Evolutionary conservation across 352 stramenopile genomes (phyloP), one percentile per base, ranked within the genome.

Genomic region (Pythium guiyangense): DNA sequence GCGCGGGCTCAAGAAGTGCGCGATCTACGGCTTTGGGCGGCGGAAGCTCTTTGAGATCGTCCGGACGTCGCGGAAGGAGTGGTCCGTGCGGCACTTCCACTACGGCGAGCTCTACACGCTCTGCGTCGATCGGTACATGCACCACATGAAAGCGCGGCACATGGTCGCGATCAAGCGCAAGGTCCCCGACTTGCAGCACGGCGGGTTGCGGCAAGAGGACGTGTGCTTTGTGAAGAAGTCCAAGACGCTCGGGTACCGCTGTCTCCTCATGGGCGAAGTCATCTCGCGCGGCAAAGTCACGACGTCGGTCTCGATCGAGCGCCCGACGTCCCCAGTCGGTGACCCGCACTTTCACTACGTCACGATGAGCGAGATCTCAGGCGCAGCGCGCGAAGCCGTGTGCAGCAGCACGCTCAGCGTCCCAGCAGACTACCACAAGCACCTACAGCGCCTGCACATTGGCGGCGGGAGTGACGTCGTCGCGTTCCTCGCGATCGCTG

Each of bases 201-300:
- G 77, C 49, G 70, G 64, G 0, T 60, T 90, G 57, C 78, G 80
- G 22, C 66, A 86, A 47, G 84, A 94, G 61, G 79, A 80, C 64
- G 73, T 94, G 52, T 89, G 81, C 57, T 90, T 90, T 45, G 76
- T 94, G 44, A 85, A 86, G 59, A 92, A 92, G 52, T 86, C 73
- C 11, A 88, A 86, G 70, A 73, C 72, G 40, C 58, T 66, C 42
- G 69, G 76, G 20, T 92, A 91, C 61, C 73, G 79, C 35, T 90
- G 79, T 56, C 51, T 91, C 52, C 76, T 94, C 50, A 86, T 89
- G 70, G 85, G 77, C 45, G 84, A 94, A 60, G 71, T 94, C 6
- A 88, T 94, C 51, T 89, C 79, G 35, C 78, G 82, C 29, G 84
- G 84, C 34, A 88, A 88, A 46, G 77, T 90, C 53, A 89, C 81